These are phyloP conservation scores for Tricholoma matsutake DNA, from an alignment of 768 basidiomycete species.

Conservation along the genomic window DNA sequence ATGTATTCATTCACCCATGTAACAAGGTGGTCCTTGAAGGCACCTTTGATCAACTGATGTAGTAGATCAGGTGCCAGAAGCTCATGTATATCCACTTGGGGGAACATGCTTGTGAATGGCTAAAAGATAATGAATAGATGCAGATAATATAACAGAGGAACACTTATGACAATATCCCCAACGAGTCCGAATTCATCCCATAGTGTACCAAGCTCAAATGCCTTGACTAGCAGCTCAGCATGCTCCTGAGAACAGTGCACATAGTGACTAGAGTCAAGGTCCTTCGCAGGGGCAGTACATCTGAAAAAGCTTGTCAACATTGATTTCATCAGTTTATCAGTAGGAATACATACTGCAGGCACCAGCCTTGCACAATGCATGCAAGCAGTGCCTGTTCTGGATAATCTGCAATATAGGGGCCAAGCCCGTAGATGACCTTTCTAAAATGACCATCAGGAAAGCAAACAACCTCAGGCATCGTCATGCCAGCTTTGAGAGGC, in stretches of 20 bases:
- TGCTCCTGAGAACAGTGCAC: background rate
- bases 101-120: constrained; percentile 3
- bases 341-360: background rate
- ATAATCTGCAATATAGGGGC: too few species aligned
- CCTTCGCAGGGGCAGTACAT: background rate
- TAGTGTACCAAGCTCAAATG: background rate
- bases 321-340: background rate
- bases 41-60: too few species aligned
- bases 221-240: background rate
- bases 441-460: too few species aligned
- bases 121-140: background rate
- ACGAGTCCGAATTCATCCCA: background rate
- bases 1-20: too few species aligned
- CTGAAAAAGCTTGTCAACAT: background rate
- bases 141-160: background rate
- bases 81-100: background rate
- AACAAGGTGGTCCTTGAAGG: too few species aligned
- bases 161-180: background rate
- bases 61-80: background rate
- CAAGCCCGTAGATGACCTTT: too few species aligned
- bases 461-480: too few species aligned
- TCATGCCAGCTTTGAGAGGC: too few species aligned
- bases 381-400: too few species aligned
- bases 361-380: too few species aligned
- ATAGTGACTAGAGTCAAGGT: background rate